Conservation (phyloP, 1,139 yeast genomes). For the Scheffersomyces titani region DNA sequence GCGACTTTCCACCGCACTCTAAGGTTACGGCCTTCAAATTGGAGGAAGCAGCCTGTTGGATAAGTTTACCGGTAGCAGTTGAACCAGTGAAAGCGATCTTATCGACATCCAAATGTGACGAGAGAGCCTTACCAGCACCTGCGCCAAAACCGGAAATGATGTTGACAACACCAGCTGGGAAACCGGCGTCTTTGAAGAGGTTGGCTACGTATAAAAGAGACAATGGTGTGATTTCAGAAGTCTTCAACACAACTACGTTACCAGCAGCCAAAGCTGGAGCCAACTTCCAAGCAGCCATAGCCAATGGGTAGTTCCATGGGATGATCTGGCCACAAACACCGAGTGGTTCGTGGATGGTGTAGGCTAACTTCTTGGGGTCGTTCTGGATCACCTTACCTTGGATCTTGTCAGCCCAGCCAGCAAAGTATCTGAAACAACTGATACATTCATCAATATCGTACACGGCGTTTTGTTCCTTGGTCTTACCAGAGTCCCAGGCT, state of each 20-base stretch:
- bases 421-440: slow-evolving; percentile 64
- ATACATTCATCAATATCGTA: slow-evolving; percentile 64
- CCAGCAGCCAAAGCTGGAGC: slow-evolving; percentile 73
- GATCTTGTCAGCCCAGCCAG: slow-evolving; percentile 84
- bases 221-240: slow-evolving; percentile 68
- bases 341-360: slow-evolving; percentile 78
- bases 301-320: slow-evolving; percentile 66
- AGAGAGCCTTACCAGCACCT: slow-evolving; percentile 59
- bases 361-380: slow-evolving; percentile 67
- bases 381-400: slow-evolving; percentile 70
- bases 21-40: slow-evolving; percentile 73
- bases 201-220: slow-evolving; percentile 57
- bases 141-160: slow-evolving; percentile 59
- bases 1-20: slow-evolving; percentile 93
- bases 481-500: slow-evolving; percentile 82
- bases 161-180: slow-evolving; percentile 72
- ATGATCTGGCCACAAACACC: slow-evolving; percentile 81
- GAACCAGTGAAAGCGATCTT: slow-evolving; percentile 71
- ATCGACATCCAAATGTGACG: slow-evolving; percentile 55
- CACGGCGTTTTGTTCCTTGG: slow-evolving; percentile 49
- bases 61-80: slow-evolving; percentile 60
- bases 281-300: slow-evolving; percentile 61
- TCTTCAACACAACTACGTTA: slow-evolving; percentile 61
- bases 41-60: slow-evolving; percentile 62
- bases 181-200: slow-evolving; percentile 62